Evolutionary conservation across 2,329 filamentous ascomycete genomes (phyloP).

Genomic region (Penicillium sp.): DNA sequence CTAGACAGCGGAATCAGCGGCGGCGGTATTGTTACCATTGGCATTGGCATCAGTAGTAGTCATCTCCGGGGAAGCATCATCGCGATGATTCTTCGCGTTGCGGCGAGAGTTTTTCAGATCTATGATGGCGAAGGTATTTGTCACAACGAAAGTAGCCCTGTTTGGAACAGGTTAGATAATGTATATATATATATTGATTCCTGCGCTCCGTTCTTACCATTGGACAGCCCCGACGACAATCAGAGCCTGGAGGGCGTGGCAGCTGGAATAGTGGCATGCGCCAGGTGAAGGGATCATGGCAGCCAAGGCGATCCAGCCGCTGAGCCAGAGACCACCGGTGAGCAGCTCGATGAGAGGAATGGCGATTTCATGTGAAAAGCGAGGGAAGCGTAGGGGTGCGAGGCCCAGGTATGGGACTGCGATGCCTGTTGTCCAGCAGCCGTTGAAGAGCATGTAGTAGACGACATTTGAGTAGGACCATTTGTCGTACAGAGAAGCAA

Average conservation of each 20-base stretch:
- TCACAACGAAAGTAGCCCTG: slow-evolving; percentile 24
- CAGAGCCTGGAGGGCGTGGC: slow-evolving; percentile 20
- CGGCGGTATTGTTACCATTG: neutral
- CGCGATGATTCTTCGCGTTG: slow-evolving; percentile 11
- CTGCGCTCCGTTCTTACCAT: slow-evolving; percentile 14
- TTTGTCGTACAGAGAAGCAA: slow-evolving; percentile 17
- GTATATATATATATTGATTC: neutral
- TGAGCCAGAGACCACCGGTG: slow-evolving; percentile 23
- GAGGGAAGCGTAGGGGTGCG: slow-evolving; percentile 22
- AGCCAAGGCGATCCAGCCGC: slow-evolving; percentile 23
- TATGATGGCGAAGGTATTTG: slow-evolving; percentile 21
- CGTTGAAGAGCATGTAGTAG: slow-evolving; percentile 27
- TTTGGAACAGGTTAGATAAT: neutral
- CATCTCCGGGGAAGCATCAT: neutral
- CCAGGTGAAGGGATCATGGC: slow-evolving; percentile 19
- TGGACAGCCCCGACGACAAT: slow-evolving; percentile 23
- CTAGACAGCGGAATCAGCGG: neutral
- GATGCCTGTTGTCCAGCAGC: slow-evolving; percentile 25
- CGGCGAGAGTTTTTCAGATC: slow-evolving; percentile 20
- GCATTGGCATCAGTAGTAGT: neutral
- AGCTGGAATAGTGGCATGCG: slow-evolving; percentile 17
- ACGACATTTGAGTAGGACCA: slow-evolving; percentile 25
- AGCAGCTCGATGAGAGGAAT: slow-evolving; percentile 22
- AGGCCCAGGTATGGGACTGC: slow-evolving; percentile 26
- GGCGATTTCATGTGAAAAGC: slow-evolving; percentile 22